Evolutionary conservation across 1,139 yeast genomes (phyloP), one percentile per base, ranked within the genome.

Genomic region (Taphrina betulina): DNA sequence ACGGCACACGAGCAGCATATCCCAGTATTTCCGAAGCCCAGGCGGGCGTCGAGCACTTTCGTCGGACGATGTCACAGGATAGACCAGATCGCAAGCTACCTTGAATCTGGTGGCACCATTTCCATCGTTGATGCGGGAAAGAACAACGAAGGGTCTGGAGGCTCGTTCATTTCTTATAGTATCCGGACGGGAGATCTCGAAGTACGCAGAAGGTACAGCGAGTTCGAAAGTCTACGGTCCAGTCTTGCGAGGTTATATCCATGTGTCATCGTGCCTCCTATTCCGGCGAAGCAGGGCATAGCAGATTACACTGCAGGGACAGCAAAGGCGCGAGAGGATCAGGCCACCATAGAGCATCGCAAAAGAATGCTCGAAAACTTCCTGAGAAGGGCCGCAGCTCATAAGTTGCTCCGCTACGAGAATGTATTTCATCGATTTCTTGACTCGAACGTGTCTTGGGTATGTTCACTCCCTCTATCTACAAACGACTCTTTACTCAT

Each of bases 251-350:
- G 81, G 66, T 72, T 87, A 33, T 89, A 86, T 66, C 97, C 98
- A 1, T 81, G 94, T 44, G 71, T 82, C 12, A 77, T 92, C 3
- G 79, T 92, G 3, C 98, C 98, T 1, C 96, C 97, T 0, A 88
- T 94, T 34, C 98, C 98, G 0, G 96, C 90, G 62, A 92, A 92
- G 69, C 95, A 92, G 66, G 74, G 85, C 20, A 66, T 81, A 62
- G 36, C 50, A 14, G 56, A 42, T 22, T 52, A 52, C 28, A 36
- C 45, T 10, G 46, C 48, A 7, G 74, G 77, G 42, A 83, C 85
- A 12, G 70, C 82, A 22, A 78, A 76, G 61, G 84, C 81, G 3
- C 77, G 78, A 60, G 80, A 76, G 54, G 83, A 80, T 64, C 60
- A 67, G 12, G 70, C 72, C 48, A 72, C 78, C 24, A 80, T 80